A percentile compares a stretch with the other conserved stretches of the same genome.
Conservation (phyloP, 73 alveolate species). For the Tetrahymena borealis region DNA sequence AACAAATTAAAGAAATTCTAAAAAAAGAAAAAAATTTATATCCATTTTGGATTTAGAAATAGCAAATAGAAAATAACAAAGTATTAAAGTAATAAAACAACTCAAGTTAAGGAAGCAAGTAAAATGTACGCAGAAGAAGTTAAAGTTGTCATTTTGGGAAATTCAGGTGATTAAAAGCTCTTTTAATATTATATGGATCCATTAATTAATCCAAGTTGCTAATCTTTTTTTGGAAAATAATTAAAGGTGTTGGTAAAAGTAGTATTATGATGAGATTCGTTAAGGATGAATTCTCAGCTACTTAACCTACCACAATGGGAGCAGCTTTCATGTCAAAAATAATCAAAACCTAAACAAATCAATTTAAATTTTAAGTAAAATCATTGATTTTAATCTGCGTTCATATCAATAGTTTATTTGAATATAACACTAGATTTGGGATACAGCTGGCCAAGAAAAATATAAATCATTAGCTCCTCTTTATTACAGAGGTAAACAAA, state of each 20-base stretch:
- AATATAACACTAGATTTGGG: constrained; percentile 27
- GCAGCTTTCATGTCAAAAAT: not conserved
- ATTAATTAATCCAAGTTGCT: not conserved
- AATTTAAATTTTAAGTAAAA: not conserved
- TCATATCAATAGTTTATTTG: not conserved
- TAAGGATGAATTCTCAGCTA: not conserved
- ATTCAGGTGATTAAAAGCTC: not conserved
- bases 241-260: not conserved
- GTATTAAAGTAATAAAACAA: not conserved
- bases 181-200: not conserved
- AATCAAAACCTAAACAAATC: not conserved
- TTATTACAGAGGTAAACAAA: constrained; percentile 26
- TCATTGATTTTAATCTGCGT: not conserved
- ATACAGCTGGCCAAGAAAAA: constrained; percentile 45
- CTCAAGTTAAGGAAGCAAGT: not conserved
- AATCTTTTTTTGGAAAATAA: not conserved
- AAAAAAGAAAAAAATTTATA: no score
- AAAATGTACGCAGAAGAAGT: not conserved
- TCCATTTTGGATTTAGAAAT: no score
- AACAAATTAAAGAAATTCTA: no score
- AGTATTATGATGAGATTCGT: not conserved
- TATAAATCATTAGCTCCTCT: constrained; percentile 41
- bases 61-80: not conserved
- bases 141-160: not conserved
- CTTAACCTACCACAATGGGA: not conserved